These are phyloP conservation scores for Boletus pseudopeckii DNA, from an alignment of 768 basidiomycete species.

Conservation along the genomic window DNA sequence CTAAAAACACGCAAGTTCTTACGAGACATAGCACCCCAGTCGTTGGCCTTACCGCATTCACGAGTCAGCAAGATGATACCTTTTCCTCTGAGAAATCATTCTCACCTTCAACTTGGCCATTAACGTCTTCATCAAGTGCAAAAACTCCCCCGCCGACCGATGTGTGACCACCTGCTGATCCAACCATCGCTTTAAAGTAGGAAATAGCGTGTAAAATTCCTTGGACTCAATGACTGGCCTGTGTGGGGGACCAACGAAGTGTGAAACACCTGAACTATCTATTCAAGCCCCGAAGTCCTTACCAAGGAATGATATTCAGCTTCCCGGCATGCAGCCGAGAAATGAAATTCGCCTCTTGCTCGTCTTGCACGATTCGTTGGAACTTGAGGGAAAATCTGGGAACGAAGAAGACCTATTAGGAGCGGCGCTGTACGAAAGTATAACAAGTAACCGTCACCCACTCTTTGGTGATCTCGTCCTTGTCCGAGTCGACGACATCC, in stretches of 20 bases:
- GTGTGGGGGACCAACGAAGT: not conserved
- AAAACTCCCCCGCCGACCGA: conserved; percentile 49
- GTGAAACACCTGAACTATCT: not conserved
- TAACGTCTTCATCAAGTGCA: conserved; percentile 55
- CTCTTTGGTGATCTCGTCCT: conserved; percentile 56
- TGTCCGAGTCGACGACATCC: conserved; percentile 65
- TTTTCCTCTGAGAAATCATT: not conserved
- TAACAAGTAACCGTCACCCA: conserved; percentile 22
- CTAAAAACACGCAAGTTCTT: conserved; percentile 12
- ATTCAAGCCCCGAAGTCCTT: not conserved
- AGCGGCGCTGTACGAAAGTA: not conserved
- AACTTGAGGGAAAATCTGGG: conserved; percentile 55
- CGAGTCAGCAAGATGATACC: not conserved
- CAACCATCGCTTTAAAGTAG: conserved; percentile 42
- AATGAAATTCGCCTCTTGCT: conserved; percentile 62
- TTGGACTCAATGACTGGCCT: conserved; percentile 59
- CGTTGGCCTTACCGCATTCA: conserved; percentile 44
- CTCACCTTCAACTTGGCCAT: conserved; percentile 68
- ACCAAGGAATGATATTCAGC: conserved; percentile 60
- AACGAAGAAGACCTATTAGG: not conserved
- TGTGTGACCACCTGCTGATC: conserved; percentile 51
- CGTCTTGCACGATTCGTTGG: conserved; percentile 58
- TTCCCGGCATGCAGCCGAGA: conserved; percentile 54
- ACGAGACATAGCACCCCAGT: conserved; percentile 67
- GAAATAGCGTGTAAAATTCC: conserved; percentile 58